Conservation (phyloP, 108 stramenopile species). For the Cyclotella sp. region DNA sequence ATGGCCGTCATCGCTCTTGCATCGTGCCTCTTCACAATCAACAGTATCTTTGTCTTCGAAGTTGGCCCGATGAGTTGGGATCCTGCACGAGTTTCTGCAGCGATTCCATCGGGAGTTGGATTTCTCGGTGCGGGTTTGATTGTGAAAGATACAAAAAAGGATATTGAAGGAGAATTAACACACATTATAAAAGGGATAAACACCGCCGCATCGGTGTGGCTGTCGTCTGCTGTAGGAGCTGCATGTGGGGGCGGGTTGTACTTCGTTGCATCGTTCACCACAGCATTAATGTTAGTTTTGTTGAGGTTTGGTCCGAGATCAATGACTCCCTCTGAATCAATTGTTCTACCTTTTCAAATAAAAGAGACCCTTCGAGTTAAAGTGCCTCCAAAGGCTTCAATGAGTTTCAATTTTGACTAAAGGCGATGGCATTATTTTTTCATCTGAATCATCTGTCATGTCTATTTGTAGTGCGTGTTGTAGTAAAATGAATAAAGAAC, state of each 20-base stretch:
- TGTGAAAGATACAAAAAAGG: conserved; percentile 64
- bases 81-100: conserved; percentile 66
- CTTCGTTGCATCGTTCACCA: conserved; percentile 76
- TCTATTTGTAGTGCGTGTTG: not conserved
- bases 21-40: conserved; percentile 87
- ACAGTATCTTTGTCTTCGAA: conserved; percentile 76
- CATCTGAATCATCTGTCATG: not conserved
- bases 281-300: conserved; percentile 75
- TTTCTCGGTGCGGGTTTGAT: conserved; percentile 84
- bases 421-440: not conserved
- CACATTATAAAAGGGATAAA: conserved; percentile 73
- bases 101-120: conserved; percentile 81
- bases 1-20: conserved; percentile 89
- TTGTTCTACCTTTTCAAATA: not conserved
- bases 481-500: too few relatives aligned
- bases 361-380: not conserved
- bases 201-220: conserved; percentile 75
- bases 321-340: not conserved
- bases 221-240: conserved; percentile 73
- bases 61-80: conserved; percentile 87
- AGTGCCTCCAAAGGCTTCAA: conserved; percentile 6
- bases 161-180: conserved; percentile 42
- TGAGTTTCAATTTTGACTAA: conserved; percentile 3
- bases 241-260: conserved; percentile 82
- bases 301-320: conserved; percentile 80